Base-by-base conservation (phyloP, 257 asterid species). In the Solanum raphanifolium region DNA sequence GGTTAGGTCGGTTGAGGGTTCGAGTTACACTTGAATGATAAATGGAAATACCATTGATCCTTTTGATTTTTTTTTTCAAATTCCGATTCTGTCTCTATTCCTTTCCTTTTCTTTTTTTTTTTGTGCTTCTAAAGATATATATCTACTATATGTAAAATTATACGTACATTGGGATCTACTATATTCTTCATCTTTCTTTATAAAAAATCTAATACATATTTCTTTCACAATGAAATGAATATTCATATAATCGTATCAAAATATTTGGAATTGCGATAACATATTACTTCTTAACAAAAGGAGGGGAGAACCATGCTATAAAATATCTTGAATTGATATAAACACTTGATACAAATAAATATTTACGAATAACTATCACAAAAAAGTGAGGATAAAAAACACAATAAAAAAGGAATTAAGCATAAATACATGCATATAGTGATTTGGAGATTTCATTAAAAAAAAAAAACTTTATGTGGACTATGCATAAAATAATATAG, bases 331-430 rank as follows among this genome's bases (percentile, higher is more conserved):
- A n/a, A 65, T 65, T 65, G 32, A 62, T n/a, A 65, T 65, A 65
- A n/a, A 62, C 16, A 62, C 7, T n/a, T 0, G 0, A n/a, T 62
- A n/a, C 3, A 0, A 62, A 62, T 62, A n/a, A 62, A 11, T n/a
- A 62, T 52, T 52, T 52, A 52, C 1, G 9, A 6, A 52, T 52
- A 52, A 52, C 10, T 52, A 52, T 52, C 62, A 52, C 62, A 18
- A 52, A 52, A 18, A 52, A 52, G 62, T 52, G 62, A 52, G n/a
- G 62, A 52, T 18, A 52, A 6, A 16, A 16, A 52, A 18, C 62
- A 18, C 62, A 18, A 18, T 16, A 18, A 18, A 52, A 48, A 52
- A 52, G 9, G 62, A 52, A 52, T 18, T 52, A 52, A 52, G n/a
- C 62, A 52, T 18, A 52, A 52, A 55, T 20, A 20, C 12, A 55